Percentiles rank a stretch among this genome's conserved stretches.
Conservation (phyloP, 305 asterid genomes). For the Fraxinus xanthoxyloides region DNA sequence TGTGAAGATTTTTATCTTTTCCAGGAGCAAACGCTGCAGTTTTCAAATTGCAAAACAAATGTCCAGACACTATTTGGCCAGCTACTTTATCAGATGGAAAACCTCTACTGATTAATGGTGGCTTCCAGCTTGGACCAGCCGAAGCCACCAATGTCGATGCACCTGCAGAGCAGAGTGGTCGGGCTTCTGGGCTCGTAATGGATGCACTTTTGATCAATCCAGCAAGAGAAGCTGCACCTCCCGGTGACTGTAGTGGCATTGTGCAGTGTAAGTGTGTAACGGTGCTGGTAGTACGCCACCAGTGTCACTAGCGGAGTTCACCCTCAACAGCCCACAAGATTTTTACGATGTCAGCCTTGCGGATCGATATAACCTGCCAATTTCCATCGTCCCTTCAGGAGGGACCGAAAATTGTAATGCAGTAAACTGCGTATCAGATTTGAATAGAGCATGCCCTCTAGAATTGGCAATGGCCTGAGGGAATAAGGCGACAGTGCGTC, state of each 20-base stretch:
- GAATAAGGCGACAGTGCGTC: conserved; percentile 37
- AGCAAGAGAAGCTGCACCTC: conserved; percentile 50
- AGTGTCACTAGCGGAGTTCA: conserved; percentile 62
- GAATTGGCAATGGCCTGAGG: conserved; percentile 26
- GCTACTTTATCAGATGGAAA: conserved; percentile 46
- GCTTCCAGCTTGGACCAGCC: conserved; percentile 34
- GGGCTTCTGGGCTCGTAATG: conserved; percentile 59
- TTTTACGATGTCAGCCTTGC: conserved; percentile 67
- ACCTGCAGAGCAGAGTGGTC: conserved; percentile 55
- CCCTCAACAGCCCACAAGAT: conserved; percentile 43
- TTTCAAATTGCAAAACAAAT: conserved; percentile 49
- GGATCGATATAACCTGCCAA: conserved; percentile 57
- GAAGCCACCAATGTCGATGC: conserved; percentile 24
- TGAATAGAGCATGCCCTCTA: conserved; percentile 47
- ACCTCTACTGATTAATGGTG: conserved; percentile 43
- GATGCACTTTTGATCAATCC: conserved; percentile 48
- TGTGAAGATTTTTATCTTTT: not conserved
- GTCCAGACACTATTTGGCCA: conserved; percentile 50
- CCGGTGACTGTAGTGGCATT: conserved; percentile 54
- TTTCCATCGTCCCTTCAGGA: conserved; percentile 41
- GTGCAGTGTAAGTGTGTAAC: conserved; percentile 36
- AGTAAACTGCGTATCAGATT: conserved; percentile 33
- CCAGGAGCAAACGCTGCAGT: conserved; percentile 43
- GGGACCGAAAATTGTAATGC: conserved; percentile 41
- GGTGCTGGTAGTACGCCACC: conserved; percentile 60